Conservation (phyloP, 345 rosid genomes). For the Kandelia obovata region DNA sequence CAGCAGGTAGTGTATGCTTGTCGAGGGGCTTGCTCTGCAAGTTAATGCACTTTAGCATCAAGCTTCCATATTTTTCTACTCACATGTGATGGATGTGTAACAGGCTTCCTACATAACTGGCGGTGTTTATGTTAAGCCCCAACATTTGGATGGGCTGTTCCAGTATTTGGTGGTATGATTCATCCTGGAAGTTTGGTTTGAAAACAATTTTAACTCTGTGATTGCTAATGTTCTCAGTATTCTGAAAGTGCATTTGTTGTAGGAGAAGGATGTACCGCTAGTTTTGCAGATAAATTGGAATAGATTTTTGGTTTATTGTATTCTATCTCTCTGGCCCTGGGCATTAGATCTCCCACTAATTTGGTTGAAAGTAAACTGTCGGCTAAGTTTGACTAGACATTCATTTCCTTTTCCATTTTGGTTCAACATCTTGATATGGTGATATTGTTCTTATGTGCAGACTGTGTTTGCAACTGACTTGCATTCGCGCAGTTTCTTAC, state of each 20-base stretch:
- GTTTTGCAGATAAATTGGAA: background rate
- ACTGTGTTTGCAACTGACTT: constrained; percentile 89
- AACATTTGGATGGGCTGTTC: constrained; percentile 81
- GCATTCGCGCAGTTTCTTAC: constrained; percentile 72
- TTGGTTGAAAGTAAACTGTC: background rate
- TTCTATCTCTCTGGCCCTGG: background rate
- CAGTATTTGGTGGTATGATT: constrained; percentile 69
- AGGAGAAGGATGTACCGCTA: background rate
- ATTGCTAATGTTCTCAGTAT: background rate
- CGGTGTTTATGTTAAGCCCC: constrained; percentile 86
- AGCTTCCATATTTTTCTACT: constrained; percentile 17
- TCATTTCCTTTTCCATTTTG: background rate
- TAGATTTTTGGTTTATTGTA: background rate
- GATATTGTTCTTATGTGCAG: constrained; percentile 36
- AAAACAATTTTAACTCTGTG: background rate
- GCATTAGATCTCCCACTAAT: background rate
- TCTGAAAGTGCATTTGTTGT: background rate
- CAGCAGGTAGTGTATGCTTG: constrained; percentile 61
- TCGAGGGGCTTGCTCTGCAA: constrained; percentile 7
- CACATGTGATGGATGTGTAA: constrained; percentile 14
- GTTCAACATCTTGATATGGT: background rate
- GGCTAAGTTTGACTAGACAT: background rate
- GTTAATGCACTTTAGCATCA: background rate
- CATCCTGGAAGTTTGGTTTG: background rate
- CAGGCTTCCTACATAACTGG: constrained; percentile 94